A percentile compares a stretch with the other conserved stretches of the same genome.
Evolutionary conservation across 2,329 filamentous ascomycete genomes (phyloP).

Genomic region (Teratosphaeria gauchensis): DNA sequence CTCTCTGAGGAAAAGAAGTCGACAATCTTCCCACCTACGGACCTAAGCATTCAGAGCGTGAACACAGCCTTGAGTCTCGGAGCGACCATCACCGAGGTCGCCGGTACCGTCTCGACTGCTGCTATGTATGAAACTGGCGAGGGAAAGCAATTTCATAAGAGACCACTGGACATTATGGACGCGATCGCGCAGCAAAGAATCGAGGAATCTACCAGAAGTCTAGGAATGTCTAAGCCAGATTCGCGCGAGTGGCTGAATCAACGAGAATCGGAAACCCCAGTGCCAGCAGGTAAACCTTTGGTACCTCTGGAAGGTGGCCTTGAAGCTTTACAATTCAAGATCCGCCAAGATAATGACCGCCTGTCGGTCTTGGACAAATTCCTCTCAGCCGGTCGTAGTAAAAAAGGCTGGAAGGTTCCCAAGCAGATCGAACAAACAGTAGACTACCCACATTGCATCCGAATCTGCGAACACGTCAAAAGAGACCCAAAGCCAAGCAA

Average conservation of each 20-base stretch:
- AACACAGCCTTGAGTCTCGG: constrained; percentile 51
- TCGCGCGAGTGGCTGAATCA: neutral
- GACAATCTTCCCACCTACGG: constrained; percentile 49
- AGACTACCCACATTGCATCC: neutral
- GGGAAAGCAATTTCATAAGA: neutral
- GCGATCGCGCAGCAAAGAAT: neutral
- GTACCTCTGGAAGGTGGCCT: neutral
- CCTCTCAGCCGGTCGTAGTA: neutral
- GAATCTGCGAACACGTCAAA: neutral
- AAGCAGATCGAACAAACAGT: neutral
- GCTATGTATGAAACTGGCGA: neutral
- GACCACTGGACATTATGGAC: neutral
- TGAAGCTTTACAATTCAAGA: neutral
- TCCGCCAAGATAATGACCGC: neutral
- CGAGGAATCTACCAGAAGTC: neutral
- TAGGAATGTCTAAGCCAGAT: constrained; percentile 1
- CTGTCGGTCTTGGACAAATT: neutral
- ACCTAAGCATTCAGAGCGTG: constrained; percentile 28
- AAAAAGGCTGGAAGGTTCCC: neutral
- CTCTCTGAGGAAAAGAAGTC: constrained; percentile 46
- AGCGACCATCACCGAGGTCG: neutral
- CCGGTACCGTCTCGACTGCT: neutral
- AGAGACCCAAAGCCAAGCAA: neutral
- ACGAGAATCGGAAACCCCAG: neutral
- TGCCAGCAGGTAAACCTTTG: neutral